Evolutionary conservation across 2,329 filamentous ascomycete species (phyloP).

Genomic region (Penicillium sp.): DNA sequence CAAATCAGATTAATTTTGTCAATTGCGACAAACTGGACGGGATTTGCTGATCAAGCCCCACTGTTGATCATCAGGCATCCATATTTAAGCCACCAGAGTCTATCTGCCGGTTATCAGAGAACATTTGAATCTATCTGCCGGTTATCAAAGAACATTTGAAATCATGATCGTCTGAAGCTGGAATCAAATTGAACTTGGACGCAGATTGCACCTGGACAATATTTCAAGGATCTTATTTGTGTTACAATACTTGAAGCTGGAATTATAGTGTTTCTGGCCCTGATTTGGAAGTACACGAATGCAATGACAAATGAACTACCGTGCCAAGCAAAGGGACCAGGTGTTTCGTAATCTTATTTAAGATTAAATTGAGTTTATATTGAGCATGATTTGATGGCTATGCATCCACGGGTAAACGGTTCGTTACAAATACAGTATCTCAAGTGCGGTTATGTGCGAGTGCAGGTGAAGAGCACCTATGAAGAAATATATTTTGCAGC

Average conservation of each 20-base stretch:
- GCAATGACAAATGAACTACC: not conserved
- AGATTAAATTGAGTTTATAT: not conserved
- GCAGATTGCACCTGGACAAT: not conserved
- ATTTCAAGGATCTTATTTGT: not conserved
- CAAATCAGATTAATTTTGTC: not conserved
- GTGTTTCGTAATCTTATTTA: not conserved
- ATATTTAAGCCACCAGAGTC: not conserved
- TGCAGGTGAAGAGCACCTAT: too few species aligned
- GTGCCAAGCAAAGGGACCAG: not conserved
- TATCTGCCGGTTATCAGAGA: not conserved
- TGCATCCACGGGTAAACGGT: not conserved
- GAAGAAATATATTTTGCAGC: too few species aligned
- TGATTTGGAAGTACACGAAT: not conserved
- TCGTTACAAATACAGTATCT: too few species aligned
- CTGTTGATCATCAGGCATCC: not conserved
- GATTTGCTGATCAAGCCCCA: not conserved
- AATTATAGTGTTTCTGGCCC: not conserved
- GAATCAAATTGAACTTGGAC: not conserved
- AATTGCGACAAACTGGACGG: not conserved
- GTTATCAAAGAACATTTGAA: not conserved
- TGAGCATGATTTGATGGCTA: not conserved
- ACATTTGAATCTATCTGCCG: not conserved
- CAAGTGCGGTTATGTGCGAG: too few species aligned
- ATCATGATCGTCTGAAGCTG: not conserved
- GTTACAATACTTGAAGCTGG: not conserved